These are phyloP conservation scores for Fusarium verticillioides DNA, from an alignment of 2,329 filamentous ascomycete species.

Conservation along the genomic window DNA sequence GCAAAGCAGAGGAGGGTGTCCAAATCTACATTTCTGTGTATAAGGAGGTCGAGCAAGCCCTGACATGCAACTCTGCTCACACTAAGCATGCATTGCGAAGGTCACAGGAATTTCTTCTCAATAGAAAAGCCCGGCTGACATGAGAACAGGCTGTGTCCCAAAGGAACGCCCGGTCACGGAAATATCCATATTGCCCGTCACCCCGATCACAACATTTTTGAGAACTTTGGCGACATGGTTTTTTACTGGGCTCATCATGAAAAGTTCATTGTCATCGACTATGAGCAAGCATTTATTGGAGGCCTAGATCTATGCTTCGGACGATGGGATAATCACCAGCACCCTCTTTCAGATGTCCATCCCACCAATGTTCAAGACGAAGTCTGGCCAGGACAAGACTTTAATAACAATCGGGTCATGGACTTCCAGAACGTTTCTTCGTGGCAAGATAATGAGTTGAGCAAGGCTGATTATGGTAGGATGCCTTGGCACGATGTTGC, in stretches of 20 bases:
- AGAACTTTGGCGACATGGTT: too few species aligned
- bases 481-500: conserved; percentile 99
- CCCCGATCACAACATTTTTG: too few species aligned
- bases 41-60: too few species aligned
- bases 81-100: too few species aligned
- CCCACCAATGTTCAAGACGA: conserved; percentile 84
- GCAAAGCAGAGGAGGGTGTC: too few species aligned
- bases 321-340: conserved; percentile 89
- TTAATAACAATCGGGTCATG: conserved; percentile 97
- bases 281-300: conserved; percentile 91
- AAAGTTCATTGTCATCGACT: conserved; percentile 96
- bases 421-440: conserved; percentile 92
- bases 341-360: conserved; percentile 87
- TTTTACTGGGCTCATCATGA: conserved; percentile 99
- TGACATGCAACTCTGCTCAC: too few species aligned
- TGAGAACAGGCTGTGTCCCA: too few species aligned
- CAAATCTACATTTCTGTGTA: too few species aligned
- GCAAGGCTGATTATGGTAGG: conserved; percentile 88
- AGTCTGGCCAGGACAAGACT: conserved; percentile 95
- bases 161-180: too few species aligned
- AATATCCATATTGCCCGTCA: too few species aligned
- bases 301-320: conserved; percentile 96
- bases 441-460: conserved; percentile 93
- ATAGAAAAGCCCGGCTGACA: too few species aligned
- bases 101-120: too few species aligned